These are phyloP conservation scores for Sclerotinia sclerotiorum DNA, from an alignment of 2,329 filamentous ascomycete species.

Conservation along the genomic window DNA sequence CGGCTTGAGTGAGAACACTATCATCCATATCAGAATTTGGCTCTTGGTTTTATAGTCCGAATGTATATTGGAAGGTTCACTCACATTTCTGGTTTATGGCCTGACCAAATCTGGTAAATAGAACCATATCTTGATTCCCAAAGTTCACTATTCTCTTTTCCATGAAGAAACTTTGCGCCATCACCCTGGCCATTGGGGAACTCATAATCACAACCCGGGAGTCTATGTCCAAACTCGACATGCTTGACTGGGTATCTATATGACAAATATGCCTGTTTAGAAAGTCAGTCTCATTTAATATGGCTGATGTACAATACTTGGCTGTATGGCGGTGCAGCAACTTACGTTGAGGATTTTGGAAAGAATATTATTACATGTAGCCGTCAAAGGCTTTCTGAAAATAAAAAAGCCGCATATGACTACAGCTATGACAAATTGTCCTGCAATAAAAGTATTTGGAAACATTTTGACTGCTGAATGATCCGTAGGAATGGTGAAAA, in stretches of 20 bases:
- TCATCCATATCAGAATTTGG: background rate
- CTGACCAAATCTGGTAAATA: constrained; percentile 45
- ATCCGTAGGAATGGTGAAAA: background rate
- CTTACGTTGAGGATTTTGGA: constrained; percentile 9
- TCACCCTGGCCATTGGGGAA: constrained; percentile 46
- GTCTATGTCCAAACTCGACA: constrained; percentile 7
- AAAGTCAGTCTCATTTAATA: background rate
- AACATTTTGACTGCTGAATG: constrained; percentile 15
- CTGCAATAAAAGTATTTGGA: constrained; percentile 11
- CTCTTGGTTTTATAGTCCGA: background rate
- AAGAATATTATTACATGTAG: constrained; percentile 3
- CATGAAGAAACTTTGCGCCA: constrained; percentile 45
- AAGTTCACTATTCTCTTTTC: constrained; percentile 38
- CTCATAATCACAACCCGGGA: constrained; percentile 35
- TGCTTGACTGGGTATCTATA: constrained; percentile 22
- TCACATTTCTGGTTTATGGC: constrained; percentile 45
- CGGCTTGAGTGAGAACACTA: constrained; percentile 43
- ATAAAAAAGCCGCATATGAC: constrained; percentile 9
- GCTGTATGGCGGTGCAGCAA: background rate
- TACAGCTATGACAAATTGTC: constrained; percentile 1
- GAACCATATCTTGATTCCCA: constrained; percentile 43
- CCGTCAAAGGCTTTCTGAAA: constrained; percentile 8
- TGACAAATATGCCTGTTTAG: constrained; percentile 7
- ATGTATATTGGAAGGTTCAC: constrained; percentile 20
- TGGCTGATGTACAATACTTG: background rate